Conservation (phyloP, 805 yeast genomes). For the Candida stauntonica region DNA sequence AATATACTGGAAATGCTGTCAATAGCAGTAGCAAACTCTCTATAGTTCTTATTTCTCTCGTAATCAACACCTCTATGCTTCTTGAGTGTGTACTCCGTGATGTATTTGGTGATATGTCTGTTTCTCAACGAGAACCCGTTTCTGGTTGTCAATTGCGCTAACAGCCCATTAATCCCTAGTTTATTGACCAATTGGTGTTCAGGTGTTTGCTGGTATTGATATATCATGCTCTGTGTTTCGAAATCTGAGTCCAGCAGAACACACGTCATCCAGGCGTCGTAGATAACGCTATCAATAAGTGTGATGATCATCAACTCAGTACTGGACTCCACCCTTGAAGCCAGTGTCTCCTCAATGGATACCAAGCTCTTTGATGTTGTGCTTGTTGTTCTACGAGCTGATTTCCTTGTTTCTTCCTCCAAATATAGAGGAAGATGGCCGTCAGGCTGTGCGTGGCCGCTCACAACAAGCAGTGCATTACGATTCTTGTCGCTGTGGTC, state of each 20-base stretch:
- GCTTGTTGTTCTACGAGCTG: no score
- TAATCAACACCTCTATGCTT: slow-evolving; percentile 8
- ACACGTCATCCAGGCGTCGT: slow-evolving; percentile 45
- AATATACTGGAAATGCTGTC: slow-evolving; percentile 25
- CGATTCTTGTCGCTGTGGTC: slow-evolving; percentile 14
- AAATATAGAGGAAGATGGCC: slow-evolving; percentile 51
- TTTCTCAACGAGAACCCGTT: slow-evolving; percentile 36
- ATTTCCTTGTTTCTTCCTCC: slow-evolving; percentile 38
- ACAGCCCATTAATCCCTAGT: slow-evolving; percentile 11
- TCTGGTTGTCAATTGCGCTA: slow-evolving; percentile 27
- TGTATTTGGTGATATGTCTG: slow-evolving; percentile 25
- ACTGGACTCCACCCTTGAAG: slow-evolving; percentile 27
- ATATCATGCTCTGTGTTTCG: slow-evolving; percentile 20
- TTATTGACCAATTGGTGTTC: slow-evolving; percentile 9
- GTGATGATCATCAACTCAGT: slow-evolving; percentile 34
- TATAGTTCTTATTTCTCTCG: slow-evolving; percentile 19
- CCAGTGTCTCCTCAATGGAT: slow-evolving; percentile 34
- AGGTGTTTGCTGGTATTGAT: slow-evolving; percentile 16
- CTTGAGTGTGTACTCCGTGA: slow-evolving; percentile 7
- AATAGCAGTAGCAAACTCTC: slow-evolving; percentile 23
- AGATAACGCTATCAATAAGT: slow-evolving; percentile 43
- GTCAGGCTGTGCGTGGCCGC: slow-evolving; percentile 46
- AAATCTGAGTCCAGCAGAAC: slow-evolving; percentile 24
- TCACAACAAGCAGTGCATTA: slow-evolving; percentile 39
- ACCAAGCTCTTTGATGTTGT: slow-evolving; percentile 35